Base-by-base conservation (phyloP, 2,329 filamentous ascomycete genomes). In the Zalaria sp. region DNA sequence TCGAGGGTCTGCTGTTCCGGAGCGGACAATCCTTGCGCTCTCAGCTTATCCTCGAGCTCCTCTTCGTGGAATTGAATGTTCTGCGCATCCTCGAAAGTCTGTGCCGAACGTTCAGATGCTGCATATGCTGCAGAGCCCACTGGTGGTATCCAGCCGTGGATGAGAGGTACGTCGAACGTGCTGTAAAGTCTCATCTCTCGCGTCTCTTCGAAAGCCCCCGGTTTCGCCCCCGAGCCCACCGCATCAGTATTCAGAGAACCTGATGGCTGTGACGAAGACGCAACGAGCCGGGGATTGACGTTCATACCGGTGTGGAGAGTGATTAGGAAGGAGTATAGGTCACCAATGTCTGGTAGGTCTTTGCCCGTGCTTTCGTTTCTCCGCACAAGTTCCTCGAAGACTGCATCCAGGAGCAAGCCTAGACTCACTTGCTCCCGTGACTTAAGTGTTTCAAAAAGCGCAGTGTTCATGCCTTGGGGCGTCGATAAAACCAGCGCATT, bases 281-380 rank as follows among this genome's bases (percentile, higher is more conserved):
- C 72, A 5, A 93, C 72, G 48, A 94, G 91, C 18, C 83, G 77
- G 2, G 91, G 91, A 49, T 98, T 98, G 43, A 96, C 89, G 53
- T 96, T 98, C 84, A 98, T 94, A 32, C 91, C 91, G 0, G 88
- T 96, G 52, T 95, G 86, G 2, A 98, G 66, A 36, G 85, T 83
- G 43, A 91, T 76, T 2, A 98, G 67, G 55, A 98, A 98, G 5
- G 73, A 71, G 58, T 94, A 93, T 1, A 98, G 69, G 45, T 94
- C 88, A 31, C 80, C 75, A 6, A 96, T 81, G 57, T 96, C 91
- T 0, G 89, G 89, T 25, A 96, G 63, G 10, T 77, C 68, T 43
- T 69, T 66, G 1, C 71, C 72, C 29, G 79, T 75, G 27, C 41
- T 43, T 38, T 75, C 74, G 0, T 75, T 79, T 40, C 82, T 69